A percentile compares a stretch with the other conserved stretches of the same genome.
These are phyloP conservation scores for Aquilaria yunnanensis DNA, from an alignment of 345 rosid genomes.

Conservation along the genomic window DNA sequence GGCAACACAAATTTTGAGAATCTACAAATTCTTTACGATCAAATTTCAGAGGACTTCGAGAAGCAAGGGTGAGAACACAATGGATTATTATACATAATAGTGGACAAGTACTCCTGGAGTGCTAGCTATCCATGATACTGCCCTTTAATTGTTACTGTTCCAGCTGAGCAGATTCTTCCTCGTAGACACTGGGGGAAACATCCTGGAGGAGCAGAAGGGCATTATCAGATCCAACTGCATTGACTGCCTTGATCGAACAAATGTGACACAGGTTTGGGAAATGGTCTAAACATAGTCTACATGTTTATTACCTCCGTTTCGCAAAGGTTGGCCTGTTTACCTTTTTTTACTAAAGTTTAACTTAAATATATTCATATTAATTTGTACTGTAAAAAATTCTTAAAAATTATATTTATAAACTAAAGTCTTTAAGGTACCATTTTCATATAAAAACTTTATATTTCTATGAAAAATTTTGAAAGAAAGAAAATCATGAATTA, in stretches of 20 bases:
- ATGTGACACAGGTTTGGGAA: slow-evolving; percentile 39
- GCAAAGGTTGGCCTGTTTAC: no score
- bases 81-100: slow-evolving; percentile 8
- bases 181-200: slow-evolving; percentile 54
- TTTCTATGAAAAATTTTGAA: no score
- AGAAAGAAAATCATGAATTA: no score
- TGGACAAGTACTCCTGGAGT: slow-evolving; percentile 14
- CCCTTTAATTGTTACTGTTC: slow-evolving; percentile 45
- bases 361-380: no score
- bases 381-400: no score
- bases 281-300: no score
- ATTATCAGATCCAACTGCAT: slow-evolving; percentile 88
- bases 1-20: slow-evolving; percentile 81
- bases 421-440: no score
- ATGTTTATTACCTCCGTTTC: no score
- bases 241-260: slow-evolving; percentile 96
- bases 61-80: slow-evolving; percentile 70
- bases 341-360: no score
- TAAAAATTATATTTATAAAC: no score
- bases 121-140: slow-evolving; percentile 33
- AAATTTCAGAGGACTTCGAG: slow-evolving; percentile 63
- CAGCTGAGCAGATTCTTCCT: slow-evolving; percentile 88
- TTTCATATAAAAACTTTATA: no score
- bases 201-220: slow-evolving; percentile 86
- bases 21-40: slow-evolving; percentile 61